phyloP scores from a whole-genome alignment of 495 filamentous ascomycete genomes.

The Xylaria bambusicola region DNA sequence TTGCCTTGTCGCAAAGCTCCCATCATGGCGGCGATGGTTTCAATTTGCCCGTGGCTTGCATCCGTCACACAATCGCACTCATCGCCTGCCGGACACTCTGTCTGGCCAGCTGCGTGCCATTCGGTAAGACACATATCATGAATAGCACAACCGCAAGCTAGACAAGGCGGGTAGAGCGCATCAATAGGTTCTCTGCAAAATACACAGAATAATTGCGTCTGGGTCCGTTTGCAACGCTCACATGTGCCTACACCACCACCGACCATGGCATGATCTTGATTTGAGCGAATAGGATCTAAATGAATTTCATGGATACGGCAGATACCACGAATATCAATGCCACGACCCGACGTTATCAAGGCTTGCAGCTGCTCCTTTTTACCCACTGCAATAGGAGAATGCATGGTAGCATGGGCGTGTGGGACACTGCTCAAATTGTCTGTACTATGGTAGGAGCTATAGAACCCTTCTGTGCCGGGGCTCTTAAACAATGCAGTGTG shows the following conservation, averaged over 20 bases:
- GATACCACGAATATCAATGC: conserved; percentile 61
- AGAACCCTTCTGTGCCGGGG: conserved; percentile 30
- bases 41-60: conserved; percentile 41
- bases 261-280: conserved; percentile 36
- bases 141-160: conserved; percentile 61
- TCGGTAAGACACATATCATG: conserved; percentile 57
- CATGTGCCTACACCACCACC: conserved; percentile 59
- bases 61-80: conserved; percentile 50
- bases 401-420: conserved; percentile 22
- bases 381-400: conserved; percentile 49
- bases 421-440: conserved; percentile 28
- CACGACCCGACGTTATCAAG: conserved; percentile 44
- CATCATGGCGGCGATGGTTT: conserved; percentile 44
- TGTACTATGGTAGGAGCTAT: conserved; percentile 35
- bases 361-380: conserved; percentile 47
- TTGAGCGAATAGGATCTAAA: conserved; percentile 51
- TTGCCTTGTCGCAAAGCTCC: conserved; percentile 33
- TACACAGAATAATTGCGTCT: conserved; percentile 58
- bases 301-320: conserved; percentile 59
- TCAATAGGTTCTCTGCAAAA: conserved; percentile 61
- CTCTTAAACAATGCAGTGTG: conserved; percentile 28
- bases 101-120: conserved; percentile 51
- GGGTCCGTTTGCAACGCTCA: conserved; percentile 50
- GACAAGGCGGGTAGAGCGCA: conserved; percentile 58
- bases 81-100: conserved; percentile 50